phyloP scores from a whole-genome alignment of 352 stramenopile genomes.

The Phytophthora kernoviae region DNA sequence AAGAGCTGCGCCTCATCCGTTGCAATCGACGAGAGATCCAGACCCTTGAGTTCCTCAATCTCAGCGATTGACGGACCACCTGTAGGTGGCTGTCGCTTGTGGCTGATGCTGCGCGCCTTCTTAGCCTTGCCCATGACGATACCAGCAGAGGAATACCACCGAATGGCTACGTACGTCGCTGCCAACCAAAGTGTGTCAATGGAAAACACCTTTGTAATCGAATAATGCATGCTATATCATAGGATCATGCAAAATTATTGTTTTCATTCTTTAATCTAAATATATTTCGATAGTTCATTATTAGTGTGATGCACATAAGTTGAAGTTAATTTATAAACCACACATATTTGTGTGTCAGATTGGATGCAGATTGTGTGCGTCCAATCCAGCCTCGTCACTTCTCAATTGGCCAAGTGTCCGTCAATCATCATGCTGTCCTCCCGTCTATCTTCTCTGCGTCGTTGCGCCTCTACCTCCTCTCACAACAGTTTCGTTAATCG shows the following conservation, averaged over 20 bases:
- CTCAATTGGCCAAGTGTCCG: not conserved
- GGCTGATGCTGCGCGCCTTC: constrained; percentile 82
- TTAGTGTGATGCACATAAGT: not conserved
- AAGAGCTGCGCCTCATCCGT: constrained; percentile 73
- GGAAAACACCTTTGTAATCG: not conserved
- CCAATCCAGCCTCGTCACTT: not conserved
- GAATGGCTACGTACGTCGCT: constrained; percentile 23
- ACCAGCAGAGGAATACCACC: not conserved
- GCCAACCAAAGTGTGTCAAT: constrained; percentile 26
- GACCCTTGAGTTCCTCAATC: constrained; percentile 53
- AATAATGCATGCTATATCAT: not conserved
- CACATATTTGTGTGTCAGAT: constrained; percentile 5
- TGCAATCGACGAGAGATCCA: constrained; percentile 51
- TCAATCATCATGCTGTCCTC: constrained; percentile 21
- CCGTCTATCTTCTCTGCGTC: constrained; percentile 10
- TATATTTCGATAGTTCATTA: no score
- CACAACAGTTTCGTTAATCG: constrained; percentile 80
- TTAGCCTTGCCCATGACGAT: constrained; percentile 84
- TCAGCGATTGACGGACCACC: constrained; percentile 61
- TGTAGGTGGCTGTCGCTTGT: constrained; percentile 83
- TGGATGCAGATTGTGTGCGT: not conserved
- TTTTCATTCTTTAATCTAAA: no score
- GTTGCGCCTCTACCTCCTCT: constrained; percentile 34
- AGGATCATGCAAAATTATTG: no score
- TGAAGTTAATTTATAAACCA: constrained; percentile 12